A percentile compares a stretch with the other conserved stretches of the same genome.
These are phyloP conservation scores for Diddensiella transvaalensis DNA, from an alignment of 805 yeast genomes.

Conservation along the genomic window DNA sequence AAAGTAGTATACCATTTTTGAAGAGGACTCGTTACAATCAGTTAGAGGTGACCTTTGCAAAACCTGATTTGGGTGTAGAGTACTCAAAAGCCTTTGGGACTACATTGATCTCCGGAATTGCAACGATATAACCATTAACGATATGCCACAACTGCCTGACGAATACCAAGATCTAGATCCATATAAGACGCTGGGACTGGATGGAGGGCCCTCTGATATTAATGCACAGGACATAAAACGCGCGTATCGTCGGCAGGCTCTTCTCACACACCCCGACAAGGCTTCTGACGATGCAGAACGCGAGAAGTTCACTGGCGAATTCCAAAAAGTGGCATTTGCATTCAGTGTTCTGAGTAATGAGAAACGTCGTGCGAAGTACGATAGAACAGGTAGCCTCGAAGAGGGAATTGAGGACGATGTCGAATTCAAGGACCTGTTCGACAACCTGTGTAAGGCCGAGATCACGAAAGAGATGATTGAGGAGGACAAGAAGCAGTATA, in stretches of 20 bases:
- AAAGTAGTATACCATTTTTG: slow-evolving; percentile 50
- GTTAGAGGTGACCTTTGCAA: not conserved
- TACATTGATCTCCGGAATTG: slow-evolving; percentile 1
- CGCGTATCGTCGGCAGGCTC: slow-evolving; percentile 61
- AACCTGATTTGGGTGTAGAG: not conserved
- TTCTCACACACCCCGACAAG: slow-evolving; percentile 72
- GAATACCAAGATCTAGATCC: slow-evolving; percentile 30
- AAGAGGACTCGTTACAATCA: too few species aligned
- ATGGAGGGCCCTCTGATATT: slow-evolving; percentile 3
- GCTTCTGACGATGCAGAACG: slow-evolving; percentile 37
- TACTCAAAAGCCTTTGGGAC: not conserved
- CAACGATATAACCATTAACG: too few species aligned
- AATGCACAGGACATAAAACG: slow-evolving; percentile 57
- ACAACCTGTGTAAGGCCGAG: slow-evolving; percentile 32
- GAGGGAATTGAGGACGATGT: slow-evolving; percentile 37
- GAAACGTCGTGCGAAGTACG: slow-evolving; percentile 53
- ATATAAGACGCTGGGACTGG: slow-evolving; percentile 28
- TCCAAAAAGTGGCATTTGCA: slow-evolving; percentile 72
- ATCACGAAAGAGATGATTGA: slow-evolving; percentile 49
- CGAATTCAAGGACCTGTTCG: slow-evolving; percentile 37
- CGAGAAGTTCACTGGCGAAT: slow-evolving; percentile 38
- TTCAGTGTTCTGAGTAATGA: slow-evolving; percentile 65
- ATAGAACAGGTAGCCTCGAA: slow-evolving; percentile 62
- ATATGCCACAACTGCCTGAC: slow-evolving; percentile 4
- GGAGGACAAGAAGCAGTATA: slow-evolving; percentile 63